A percentile compares a stretch with the other conserved stretches of the same genome.
Conservation (phyloP, 768 basidiomycete genomes). For the Pulveroboletus sp. region DNA sequence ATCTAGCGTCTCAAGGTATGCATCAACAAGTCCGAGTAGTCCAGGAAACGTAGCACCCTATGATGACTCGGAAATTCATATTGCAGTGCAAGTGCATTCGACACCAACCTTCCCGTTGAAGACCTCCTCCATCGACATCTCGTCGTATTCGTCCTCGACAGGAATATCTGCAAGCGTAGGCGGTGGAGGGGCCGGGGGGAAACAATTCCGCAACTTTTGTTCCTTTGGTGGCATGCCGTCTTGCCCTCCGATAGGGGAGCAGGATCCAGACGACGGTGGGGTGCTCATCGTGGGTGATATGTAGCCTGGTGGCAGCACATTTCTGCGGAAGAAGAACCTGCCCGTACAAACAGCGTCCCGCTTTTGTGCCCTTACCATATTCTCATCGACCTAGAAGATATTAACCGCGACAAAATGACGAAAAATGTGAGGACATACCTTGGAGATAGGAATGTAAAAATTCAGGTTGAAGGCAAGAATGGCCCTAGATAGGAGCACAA, state of each 20-base stretch:
- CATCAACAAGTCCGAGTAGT: constrained; percentile 71
- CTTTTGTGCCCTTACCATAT: constrained; percentile 87
- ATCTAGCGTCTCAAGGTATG: constrained; percentile 85
- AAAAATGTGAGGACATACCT: constrained; percentile 43
- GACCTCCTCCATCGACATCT: constrained; percentile 89
- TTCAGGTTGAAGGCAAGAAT: constrained; percentile 90
- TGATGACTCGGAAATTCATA: constrained; percentile 3
- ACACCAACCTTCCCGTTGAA: constrained; percentile 81
- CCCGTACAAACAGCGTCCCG: constrained; percentile 70
- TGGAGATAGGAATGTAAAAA: constrained; percentile 95
- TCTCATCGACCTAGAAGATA: constrained; percentile 79
- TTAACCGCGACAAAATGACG: neutral
- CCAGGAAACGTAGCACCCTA: constrained; percentile 72
- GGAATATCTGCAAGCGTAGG: constrained; percentile 46
- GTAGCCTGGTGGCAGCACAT: constrained; percentile 60
- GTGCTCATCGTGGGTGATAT: constrained; percentile 36
- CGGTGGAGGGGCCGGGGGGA: constrained; percentile 48
- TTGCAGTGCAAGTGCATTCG: neutral
- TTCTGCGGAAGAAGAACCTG: constrained; percentile 88
- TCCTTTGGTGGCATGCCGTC: constrained; percentile 45
- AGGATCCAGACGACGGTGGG: constrained; percentile 41
- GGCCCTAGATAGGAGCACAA: constrained; percentile 90
- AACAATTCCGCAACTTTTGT: constrained; percentile 69
- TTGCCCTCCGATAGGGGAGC: constrained; percentile 33
- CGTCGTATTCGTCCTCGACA: constrained; percentile 81